These are phyloP conservation scores for Venturia pyrina DNA, from an alignment of 2,329 filamentous ascomycete species.

Conservation along the genomic window DNA sequence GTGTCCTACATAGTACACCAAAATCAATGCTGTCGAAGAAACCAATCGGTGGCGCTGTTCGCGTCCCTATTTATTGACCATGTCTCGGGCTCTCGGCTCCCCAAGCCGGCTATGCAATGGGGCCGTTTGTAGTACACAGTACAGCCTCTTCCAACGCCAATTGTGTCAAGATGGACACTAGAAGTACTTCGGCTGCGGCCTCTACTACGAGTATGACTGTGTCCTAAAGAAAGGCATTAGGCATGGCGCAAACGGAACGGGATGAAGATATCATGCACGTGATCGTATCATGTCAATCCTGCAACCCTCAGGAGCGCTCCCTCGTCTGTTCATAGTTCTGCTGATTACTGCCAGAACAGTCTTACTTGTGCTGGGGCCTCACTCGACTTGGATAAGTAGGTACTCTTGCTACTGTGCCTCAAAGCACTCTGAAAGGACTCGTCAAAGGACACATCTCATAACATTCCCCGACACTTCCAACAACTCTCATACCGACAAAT, in stretches of 20 bases:
- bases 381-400: neutral
- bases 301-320: neutral
- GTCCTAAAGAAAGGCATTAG: no score
- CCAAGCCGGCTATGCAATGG: neutral
- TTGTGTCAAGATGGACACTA: conserved; percentile 2
- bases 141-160: neutral
- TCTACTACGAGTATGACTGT: neutral
- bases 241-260: neutral
- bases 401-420: neutral
- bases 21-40: neutral
- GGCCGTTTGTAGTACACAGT: neutral
- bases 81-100: neutral
- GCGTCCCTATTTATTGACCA: neutral
- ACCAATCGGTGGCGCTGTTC: neutral
- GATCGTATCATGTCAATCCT: neutral
- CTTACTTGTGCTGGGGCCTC: neutral
- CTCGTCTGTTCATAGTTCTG: no score
- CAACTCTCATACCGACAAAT: neutral
- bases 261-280: neutral
- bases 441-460: neutral
- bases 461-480: neutral
- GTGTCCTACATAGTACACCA: neutral
- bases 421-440: neutral
- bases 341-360: neutral
- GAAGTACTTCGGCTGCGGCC: neutral